Percentiles rank a stretch among this genome's conserved stretches.
phyloP scores from a whole-genome alignment of 1,139 yeast species.

The Pichia sp. region DNA sequence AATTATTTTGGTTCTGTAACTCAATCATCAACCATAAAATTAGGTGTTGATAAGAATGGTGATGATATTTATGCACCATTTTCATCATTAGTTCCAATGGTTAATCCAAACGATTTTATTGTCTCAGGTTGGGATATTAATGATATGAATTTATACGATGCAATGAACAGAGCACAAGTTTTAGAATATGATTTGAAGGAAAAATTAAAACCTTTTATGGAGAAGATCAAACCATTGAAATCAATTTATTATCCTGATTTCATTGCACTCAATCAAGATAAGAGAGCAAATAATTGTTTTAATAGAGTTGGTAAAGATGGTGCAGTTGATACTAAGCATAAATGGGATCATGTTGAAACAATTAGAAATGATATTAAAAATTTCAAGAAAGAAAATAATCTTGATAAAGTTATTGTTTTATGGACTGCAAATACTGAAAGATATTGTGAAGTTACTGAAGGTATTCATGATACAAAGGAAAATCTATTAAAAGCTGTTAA shows the following conservation, averaged over 20 bases:
- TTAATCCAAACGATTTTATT: constrained; percentile 82
- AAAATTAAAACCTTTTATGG: constrained; percentile 61
- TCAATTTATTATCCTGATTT: constrained; percentile 93
- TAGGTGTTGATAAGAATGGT: constrained; percentile 78
- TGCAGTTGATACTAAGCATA: constrained; percentile 48
- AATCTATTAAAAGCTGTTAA: constrained; percentile 70
- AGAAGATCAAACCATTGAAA: constrained; percentile 62
- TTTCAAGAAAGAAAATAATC: constrained; percentile 63
- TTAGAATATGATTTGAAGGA: constrained; percentile 80
- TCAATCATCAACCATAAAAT: constrained; percentile 82
- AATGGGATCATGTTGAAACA: constrained; percentile 87
- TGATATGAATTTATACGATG: constrained; percentile 59
- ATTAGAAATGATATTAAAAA: constrained; percentile 77
- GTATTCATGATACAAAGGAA: constrained; percentile 85
- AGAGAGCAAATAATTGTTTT: constrained; percentile 82
- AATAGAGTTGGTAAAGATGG: constrained; percentile 45
- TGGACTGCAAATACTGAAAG: constrained; percentile 99
- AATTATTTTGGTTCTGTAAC: constrained; percentile 96
- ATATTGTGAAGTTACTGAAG: constrained; percentile 67
- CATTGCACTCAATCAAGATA: constrained; percentile 91
- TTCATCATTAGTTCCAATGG: constrained; percentile 81
- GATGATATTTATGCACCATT: constrained; percentile 91
- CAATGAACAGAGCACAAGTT: constrained; percentile 82
- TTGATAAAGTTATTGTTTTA: constrained; percentile 82
- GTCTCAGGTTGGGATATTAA: constrained; percentile 95